Evolutionary conservation across 257 asterid genomes (phyloP), one percentile per base, ranked within the genome.

Genomic region (Scutellaria baicalensis): DNA sequence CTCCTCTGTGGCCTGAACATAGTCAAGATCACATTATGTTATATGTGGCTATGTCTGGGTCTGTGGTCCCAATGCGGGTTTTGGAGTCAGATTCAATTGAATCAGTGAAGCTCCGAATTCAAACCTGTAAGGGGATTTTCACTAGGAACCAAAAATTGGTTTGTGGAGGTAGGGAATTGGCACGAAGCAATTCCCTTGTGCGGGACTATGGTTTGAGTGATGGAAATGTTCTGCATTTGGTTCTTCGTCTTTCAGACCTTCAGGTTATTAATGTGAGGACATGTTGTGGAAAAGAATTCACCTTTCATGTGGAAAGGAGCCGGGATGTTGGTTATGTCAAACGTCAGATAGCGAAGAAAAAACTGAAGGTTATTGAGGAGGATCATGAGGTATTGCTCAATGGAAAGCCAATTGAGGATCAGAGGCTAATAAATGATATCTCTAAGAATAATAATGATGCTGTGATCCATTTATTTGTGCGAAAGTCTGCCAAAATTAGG

Each of bases 181-280:
- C 96, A 9, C 64, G 95, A 72, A 86, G 93, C 75, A 86, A 85
- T 64, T 92, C 96, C 73, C 89, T 78, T 1, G 84, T 92, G 54
- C 72, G 86, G 52, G 98, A 92, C 59, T 92, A 92, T 71, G 96
- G 92, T 3, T 87, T 92, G 64, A 73, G 78, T 6, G 85, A 92
- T 66, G 98, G 98, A 8, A 88, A 88, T 67, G 85, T 89, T 52
- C 79, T 92, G 58, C 98, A 92, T 79, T 83, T 92, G 80, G 87
- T 92, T 47, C 83, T 92, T 36, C 92, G 92, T 47, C 82, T 88
- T 11, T 81, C 90, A 0, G 96, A 89, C 73, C 90, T 92, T 59
- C 95, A 80, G 84, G 72, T 66, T 7, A 85, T 92, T 23, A 74
- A 64, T 33, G 98, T 92, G 68, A 88, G 50, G 68, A 92, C 98